Base-by-base conservation (phyloP, 371 early-diverging fungal genomes). In the Choanephora cucurbitarum region DNA sequence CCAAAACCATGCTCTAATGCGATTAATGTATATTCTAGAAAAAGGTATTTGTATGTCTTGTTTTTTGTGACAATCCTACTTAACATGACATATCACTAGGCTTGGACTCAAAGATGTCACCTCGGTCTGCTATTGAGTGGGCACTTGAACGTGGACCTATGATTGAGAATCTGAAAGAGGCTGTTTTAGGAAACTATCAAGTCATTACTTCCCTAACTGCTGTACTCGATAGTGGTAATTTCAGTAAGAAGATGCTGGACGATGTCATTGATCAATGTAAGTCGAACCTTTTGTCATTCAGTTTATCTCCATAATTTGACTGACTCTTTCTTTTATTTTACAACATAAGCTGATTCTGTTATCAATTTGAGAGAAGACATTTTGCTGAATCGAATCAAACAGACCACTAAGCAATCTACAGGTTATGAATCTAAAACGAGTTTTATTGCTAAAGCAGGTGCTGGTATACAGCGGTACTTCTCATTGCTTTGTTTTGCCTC, bases 281-380 rank as follows among this genome's bases (percentile, higher is more conserved):
- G 73, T 42, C n/a, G n/a, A n/a, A n/a, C n/a, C n/a, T n/a, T n/a
- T n/a, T n/a, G n/a, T n/a, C n/a, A n/a, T n/a, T n/a, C n/a, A n/a
- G n/a, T n/a, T n/a, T n/a, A n/a, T n/a, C n/a, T n/a, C n/a, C n/a
- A n/a, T n/a, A n/a, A n/a, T n/a, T n/a, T n/a, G n/a, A n/a, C n/a
- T n/a, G n/a, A n/a, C n/a, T n/a, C n/a, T n/a, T n/a, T n/a, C n/a
- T n/a, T n/a, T n/a, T n/a, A n/a, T n/a, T n/a, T n/a, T n/a, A n/a
- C n/a, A n/a, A n/a, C n/a, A n/a, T n/a, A n/a, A 82, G 82, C 82
- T 32, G 86, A 85, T 55, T 75, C 70, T 6, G 72, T 87, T 31
- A 53, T 84, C 48, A 84, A 87, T 49, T 50, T 88, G 18, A 76
- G 88, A n/a, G 87, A 88, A 40, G 82, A 79, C 21, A 84, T 87